Conservation (phyloP, 352 stramenopile species). For the Plasmopara halstedii region DNA sequence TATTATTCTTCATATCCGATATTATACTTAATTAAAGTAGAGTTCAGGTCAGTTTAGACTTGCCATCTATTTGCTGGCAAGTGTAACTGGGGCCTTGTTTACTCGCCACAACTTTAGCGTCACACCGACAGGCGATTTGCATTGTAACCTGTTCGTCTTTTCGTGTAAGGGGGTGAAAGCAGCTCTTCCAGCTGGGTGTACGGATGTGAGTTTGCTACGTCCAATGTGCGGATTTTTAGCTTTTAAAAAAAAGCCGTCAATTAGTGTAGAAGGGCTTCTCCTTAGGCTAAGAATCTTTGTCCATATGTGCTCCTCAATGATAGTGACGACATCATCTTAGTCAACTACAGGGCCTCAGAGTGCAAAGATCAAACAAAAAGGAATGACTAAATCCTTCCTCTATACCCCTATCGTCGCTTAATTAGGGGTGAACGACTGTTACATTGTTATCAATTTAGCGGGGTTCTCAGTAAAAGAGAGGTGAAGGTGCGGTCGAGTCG, state of each 20-base stretch:
- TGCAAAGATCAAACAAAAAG: conserved; percentile 11
- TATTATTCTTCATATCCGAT: not conserved
- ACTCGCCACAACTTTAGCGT: conserved; percentile 3
- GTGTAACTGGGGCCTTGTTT: not conserved
- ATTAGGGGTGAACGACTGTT: not conserved
- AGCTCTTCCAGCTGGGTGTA: conserved; percentile 28
- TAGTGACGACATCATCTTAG: too few relatives aligned
- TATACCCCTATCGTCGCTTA: not conserved
- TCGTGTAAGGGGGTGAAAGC: conserved; percentile 15
- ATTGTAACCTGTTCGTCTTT: conserved; percentile 16
- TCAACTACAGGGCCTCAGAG: not conserved
- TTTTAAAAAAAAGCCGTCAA: conserved; percentile 14
- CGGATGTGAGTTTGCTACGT: conserved; percentile 17
- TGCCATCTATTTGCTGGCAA: too few relatives aligned
- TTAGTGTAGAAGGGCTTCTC: too few relatives aligned
- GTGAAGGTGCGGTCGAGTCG: not conserved
- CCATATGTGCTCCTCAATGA: too few relatives aligned
- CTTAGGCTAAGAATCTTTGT: too few relatives aligned
- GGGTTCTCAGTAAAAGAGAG: not conserved
- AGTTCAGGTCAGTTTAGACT: not conserved
- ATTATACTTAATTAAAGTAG: not conserved
- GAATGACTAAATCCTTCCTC: conserved; percentile 13
- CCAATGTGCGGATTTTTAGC: conserved; percentile 1
- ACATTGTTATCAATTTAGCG: not conserved
- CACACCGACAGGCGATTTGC: not conserved